phyloP scores from a whole-genome alignment of 2,329 filamentous ascomycete genomes.

The Graphilbum sp. region DNA sequence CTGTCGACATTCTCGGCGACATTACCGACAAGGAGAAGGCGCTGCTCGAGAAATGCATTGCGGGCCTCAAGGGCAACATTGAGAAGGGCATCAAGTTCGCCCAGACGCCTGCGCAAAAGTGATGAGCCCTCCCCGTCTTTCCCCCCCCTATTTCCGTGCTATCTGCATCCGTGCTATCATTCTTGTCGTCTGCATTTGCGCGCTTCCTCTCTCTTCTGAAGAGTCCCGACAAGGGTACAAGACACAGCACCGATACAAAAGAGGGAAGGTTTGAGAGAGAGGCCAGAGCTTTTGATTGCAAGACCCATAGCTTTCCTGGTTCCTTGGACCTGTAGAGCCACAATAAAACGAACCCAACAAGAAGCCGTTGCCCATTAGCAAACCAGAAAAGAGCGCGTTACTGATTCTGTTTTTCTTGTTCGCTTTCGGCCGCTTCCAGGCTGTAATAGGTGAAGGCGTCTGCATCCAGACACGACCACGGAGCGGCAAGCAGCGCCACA shows the following conservation, averaged over 20 bases:
- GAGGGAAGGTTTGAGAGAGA: background rate
- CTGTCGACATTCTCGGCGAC: conserved; percentile 57
- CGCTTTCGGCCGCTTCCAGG: background rate
- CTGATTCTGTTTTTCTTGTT: background rate
- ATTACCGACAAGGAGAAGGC: conserved; percentile 80
- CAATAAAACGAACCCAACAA: conserved; percentile 8
- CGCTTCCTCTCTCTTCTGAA: too few relatives aligned
- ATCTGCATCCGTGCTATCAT: conserved; percentile 5
- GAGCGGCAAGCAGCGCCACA: too few relatives aligned
- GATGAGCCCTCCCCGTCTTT: conserved; percentile 27
- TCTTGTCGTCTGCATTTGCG: background rate
- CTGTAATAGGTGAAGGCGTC: background rate
- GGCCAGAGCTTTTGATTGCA: background rate
- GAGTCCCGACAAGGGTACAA: too few relatives aligned
- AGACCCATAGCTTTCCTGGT: background rate
- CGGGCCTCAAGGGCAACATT: conserved; percentile 83
- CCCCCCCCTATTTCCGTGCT: conserved; percentile 7
- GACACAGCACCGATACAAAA: background rate
- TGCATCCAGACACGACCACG: too few relatives aligned
- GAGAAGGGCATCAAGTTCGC: conserved; percentile 83
- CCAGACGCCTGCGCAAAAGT: conserved; percentile 79
- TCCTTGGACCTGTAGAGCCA: background rate
- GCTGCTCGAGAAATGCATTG: conserved; percentile 58
- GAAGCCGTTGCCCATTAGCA: background rate
- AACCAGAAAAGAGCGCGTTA: background rate